Conservation (phyloP, 805 yeast species). For the Cyberlindnera japonica region DNA sequence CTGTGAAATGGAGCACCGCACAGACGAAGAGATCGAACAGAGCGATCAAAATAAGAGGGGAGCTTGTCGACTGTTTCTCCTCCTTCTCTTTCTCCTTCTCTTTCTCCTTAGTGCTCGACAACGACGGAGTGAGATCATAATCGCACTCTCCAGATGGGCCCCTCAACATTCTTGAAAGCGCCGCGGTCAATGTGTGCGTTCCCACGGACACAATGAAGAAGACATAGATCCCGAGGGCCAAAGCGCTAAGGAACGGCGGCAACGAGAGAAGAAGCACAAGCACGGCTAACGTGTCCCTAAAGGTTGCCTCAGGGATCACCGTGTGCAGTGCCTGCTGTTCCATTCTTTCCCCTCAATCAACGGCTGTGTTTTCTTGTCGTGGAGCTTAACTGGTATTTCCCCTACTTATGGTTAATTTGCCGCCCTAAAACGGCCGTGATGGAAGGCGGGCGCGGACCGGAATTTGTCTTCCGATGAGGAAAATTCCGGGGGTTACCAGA, state of each 20-base stretch:
- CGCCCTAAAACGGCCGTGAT: too few species aligned
- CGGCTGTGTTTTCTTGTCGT: too few species aligned
- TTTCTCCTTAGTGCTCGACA: slow-evolving; percentile 5
- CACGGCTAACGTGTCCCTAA: slow-evolving; percentile 26
- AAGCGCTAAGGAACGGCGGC: slow-evolving; percentile 23
- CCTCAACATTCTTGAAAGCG: slow-evolving; percentile 6
- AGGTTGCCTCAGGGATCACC: slow-evolving; percentile 21
- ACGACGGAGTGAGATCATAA: not conserved
- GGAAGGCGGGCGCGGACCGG: too few species aligned
- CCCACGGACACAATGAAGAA: slow-evolving; percentile 9
- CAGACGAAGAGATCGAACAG: slow-evolving; percentile 21
- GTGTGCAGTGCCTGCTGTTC: slow-evolving; percentile 2
- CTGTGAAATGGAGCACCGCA: slow-evolving; percentile 16
- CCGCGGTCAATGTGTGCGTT: slow-evolving; percentile 3
- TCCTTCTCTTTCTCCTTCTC: slow-evolving; percentile 6
- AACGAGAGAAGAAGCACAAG: slow-evolving; percentile 22
- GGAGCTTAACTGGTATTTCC: too few species aligned
- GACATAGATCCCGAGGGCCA: slow-evolving; percentile 15
- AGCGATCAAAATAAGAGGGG: slow-evolving; percentile 17
- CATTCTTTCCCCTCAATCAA: too few species aligned
- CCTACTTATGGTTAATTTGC: too few species aligned
- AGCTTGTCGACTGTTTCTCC: slow-evolving; percentile 7
- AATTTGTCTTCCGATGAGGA: too few species aligned
- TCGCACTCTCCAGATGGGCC: slow-evolving; percentile 1
- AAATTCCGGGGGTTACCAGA: too few species aligned